Conservation (phyloP, 139 green algal genomes). For the Micromonas pusilla region DNA sequence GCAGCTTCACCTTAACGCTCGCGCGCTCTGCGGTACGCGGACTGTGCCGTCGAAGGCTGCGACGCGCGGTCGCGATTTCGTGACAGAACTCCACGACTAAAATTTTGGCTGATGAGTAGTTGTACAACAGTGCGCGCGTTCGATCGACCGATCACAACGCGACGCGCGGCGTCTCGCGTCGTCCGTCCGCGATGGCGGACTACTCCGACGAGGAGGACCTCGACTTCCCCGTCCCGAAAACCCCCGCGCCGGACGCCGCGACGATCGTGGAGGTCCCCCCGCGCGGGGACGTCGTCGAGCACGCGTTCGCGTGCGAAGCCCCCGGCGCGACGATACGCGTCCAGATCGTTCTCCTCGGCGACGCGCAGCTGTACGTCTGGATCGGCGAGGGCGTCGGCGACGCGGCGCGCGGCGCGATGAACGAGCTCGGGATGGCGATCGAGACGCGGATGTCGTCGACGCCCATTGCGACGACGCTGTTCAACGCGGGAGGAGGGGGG, state of each 20-base stretch:
- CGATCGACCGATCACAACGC: too few relatives aligned
- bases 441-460: too few relatives aligned
- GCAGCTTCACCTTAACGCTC: too few relatives aligned
- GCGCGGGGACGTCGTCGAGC: neutral
- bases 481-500: neutral
- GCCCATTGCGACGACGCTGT: neutral
- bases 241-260: neutral
- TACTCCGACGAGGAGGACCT: neutral
- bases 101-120: too few relatives aligned
- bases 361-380: neutral
- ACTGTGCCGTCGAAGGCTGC: too few relatives aligned
- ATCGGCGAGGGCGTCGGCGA: too few relatives aligned
- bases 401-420: too few relatives aligned
- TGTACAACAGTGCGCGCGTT: too few relatives aligned
- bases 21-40: too few relatives aligned
- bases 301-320: neutral
- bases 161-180: neutral
- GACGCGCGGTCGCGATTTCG: too few relatives aligned
- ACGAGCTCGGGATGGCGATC: too few relatives aligned
- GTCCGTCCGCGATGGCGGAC: neutral
- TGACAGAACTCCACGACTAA: too few relatives aligned
- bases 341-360: neutral
- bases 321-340: neutral
- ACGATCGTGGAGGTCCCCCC: neutral
- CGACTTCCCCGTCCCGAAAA: neutral